A percentile compares a stretch with the other conserved stretches of the same genome.
These are phyloP conservation scores for Trichophyton equinum DNA, from an alignment of 2,329 filamentous ascomycete genomes.

Conservation along the genomic window DNA sequence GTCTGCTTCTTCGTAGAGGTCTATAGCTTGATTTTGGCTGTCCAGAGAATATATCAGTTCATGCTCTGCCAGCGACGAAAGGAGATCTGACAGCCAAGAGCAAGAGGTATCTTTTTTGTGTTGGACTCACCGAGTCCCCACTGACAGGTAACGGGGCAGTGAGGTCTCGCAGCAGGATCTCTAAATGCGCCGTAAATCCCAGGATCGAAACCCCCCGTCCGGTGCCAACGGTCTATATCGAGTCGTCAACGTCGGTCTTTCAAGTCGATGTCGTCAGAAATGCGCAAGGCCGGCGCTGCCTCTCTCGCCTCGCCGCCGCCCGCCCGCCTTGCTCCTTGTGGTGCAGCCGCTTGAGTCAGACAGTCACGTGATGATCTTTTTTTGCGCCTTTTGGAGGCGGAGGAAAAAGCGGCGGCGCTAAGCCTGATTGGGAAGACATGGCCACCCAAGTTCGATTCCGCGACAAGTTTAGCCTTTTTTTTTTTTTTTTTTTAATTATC, in stretches of 20 bases:
- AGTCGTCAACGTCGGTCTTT: too few species aligned
- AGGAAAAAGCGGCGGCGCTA: background rate
- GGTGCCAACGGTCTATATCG: too few species aligned
- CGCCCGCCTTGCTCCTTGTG: constrained; percentile 2
- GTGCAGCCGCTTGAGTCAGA: constrained; percentile 8
- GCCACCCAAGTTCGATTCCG: background rate
- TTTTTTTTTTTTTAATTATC: too few species aligned
- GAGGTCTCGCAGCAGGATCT: background rate
- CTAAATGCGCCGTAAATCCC: background rate
- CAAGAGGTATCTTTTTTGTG: background rate
- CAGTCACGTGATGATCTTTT: constrained; percentile 5
- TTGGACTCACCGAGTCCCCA: background rate
- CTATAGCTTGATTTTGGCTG: background rate
- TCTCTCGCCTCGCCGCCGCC: background rate
- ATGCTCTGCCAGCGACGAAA: background rate
- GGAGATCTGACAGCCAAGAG: background rate
- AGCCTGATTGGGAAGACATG: background rate
- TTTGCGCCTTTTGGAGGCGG: background rate
- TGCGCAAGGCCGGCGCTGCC: constrained; percentile 11
- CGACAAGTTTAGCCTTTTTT: background rate
- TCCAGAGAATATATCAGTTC: background rate
- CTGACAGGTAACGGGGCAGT: background rate
- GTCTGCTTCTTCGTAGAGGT: background rate
- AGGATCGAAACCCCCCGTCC: too few species aligned
- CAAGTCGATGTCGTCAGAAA: background rate